phyloP scores from a whole-genome alignment of 177 flowering plant genomes.

The Vitis hybrid region DNA sequence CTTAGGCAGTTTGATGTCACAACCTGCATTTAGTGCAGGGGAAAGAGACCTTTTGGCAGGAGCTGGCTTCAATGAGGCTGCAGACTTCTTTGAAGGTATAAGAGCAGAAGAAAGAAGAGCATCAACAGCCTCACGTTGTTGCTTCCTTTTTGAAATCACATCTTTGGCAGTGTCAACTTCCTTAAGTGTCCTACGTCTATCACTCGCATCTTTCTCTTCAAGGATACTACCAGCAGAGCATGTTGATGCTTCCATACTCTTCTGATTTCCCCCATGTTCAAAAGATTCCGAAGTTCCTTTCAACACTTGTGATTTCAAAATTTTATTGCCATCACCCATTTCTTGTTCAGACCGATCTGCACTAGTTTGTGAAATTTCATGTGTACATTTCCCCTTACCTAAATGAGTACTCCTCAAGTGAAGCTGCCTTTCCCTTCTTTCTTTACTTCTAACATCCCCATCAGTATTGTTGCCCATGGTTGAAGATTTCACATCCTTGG shows the following conservation, averaged over 20 bases:
- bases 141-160: slow-evolving; percentile 51
- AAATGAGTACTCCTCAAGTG: slow-evolving; percentile 2
- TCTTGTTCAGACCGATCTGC: slow-evolving; percentile 10
- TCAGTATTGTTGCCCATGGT: slow-evolving; percentile 7
- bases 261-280: slow-evolving; percentile 19
- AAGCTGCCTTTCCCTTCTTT: slow-evolving; percentile 14
- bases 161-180: slow-evolving; percentile 26
- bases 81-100: slow-evolving; percentile 70
- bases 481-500: slow-evolving; percentile 18
- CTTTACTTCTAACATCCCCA: slow-evolving; percentile 19
- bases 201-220: slow-evolving; percentile 20
- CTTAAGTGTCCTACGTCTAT: slow-evolving; percentile 18
- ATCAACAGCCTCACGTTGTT: slow-evolving; percentile 89
- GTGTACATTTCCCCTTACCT: slow-evolving; percentile 13
- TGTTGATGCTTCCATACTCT: slow-evolving; percentile 15
- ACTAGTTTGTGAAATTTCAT: slow-evolving; percentile 18
- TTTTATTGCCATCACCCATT: slow-evolving; percentile 13
- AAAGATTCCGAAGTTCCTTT: slow-evolving; percentile 21
- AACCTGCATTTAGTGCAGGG: slow-evolving; percentile 22
- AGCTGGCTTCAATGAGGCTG: slow-evolving; percentile 30
- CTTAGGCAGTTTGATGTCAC: slow-evolving; percentile 40
- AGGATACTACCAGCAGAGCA: slow-evolving; percentile 19
- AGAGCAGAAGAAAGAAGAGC: slow-evolving; percentile 79
- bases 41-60: slow-evolving; percentile 43
- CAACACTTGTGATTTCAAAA: slow-evolving; percentile 1